Evolutionary conservation across 2,329 filamentous ascomycete genomes (phyloP), one percentile per base, ranked within the genome.

Genomic region (Hymenoscyphus albidus): DNA sequence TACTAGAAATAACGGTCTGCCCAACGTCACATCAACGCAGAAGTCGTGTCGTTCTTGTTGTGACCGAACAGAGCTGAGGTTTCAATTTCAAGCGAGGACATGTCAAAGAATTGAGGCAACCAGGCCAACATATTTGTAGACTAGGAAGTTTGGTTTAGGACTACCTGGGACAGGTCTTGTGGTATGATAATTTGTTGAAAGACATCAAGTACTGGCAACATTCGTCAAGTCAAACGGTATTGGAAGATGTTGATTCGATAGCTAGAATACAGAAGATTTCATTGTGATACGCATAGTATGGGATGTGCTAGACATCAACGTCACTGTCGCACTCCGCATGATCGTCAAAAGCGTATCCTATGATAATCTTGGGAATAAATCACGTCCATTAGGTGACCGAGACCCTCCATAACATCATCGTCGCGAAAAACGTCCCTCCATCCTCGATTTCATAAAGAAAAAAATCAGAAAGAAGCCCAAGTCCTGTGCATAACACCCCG

Each of bases 201-300:
- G 22, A 54, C 18, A 54, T 27, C 48, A 27, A 22, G 48, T 27
- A 54, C 22, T 18, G 22, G 9, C 6, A 35, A 35, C 35, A 35
- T 35, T 35, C 35, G 35, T 35, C 6, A 35, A 35, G 35, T 35
- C 35, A 35, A 35, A 6, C 6, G 35, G 5, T 35, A 38, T 32
- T 57, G 31, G 55, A 22, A 57, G 55, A 57, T 22, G 32, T 35
- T 35, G 22, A 48, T 61, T 32, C 63, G 62, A 69, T 58, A 72
- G 66, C 69, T 74, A 74, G 72, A 73, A 70, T 74, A 74, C 72
- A 74, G 66, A 70, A 64, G 68, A 70, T 67, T 65, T 66, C 69
- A 68, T 74, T 70, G 69, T 32, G 13, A 63, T 69, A 69, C 70
- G 70, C 68, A 62, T 65, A 32, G 55, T 69, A 44, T 67, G 65